A percentile compares a stretch with the other conserved stretches of the same genome.
These are phyloP conservation scores for Inga oerstediana DNA, from an alignment of 306 rosid genomes.

Conservation along the genomic window DNA sequence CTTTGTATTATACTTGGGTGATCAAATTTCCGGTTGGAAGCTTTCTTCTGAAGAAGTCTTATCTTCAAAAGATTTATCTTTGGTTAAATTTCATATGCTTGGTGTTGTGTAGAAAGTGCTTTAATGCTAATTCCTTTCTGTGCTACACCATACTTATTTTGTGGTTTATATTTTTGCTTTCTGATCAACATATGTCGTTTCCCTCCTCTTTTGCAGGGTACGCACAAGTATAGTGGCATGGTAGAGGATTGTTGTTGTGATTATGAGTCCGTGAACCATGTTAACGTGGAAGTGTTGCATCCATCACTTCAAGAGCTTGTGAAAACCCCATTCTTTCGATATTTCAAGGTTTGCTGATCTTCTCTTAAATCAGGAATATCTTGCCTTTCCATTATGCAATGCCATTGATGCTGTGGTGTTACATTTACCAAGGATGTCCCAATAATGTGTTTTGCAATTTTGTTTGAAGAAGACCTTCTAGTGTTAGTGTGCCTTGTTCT, in stretches of 20 bases:
- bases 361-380: slow-evolving; percentile 4
- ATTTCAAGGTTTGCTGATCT: slow-evolving; percentile 59
- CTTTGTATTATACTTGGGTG: neutral
- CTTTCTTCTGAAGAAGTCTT: neutral
- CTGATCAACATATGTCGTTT: neutral
- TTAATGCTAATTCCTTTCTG: neutral
- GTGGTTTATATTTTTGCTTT: neutral
- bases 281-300: slow-evolving; percentile 55
- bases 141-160: neutral
- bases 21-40: neutral
- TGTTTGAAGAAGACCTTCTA: neutral
- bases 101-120: neutral
- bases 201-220: slow-evolving; percentile 37
- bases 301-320: slow-evolving; percentile 69
- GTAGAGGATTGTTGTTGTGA: slow-evolving; percentile 79
- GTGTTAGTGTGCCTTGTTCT: neutral
- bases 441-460: neutral
- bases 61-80: neutral
- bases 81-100: neutral
- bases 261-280: slow-evolving; percentile 62
- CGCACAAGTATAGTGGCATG: slow-evolving; percentile 59
- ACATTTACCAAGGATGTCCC: neutral
- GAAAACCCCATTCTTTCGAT: slow-evolving; percentile 62
- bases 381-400: slow-evolving; percentile 16
- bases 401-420: slow-evolving; percentile 10